These are phyloP conservation scores for Desmodesmus armatus DNA, from an alignment of 139 green algal species.

Conservation along the genomic window DNA sequence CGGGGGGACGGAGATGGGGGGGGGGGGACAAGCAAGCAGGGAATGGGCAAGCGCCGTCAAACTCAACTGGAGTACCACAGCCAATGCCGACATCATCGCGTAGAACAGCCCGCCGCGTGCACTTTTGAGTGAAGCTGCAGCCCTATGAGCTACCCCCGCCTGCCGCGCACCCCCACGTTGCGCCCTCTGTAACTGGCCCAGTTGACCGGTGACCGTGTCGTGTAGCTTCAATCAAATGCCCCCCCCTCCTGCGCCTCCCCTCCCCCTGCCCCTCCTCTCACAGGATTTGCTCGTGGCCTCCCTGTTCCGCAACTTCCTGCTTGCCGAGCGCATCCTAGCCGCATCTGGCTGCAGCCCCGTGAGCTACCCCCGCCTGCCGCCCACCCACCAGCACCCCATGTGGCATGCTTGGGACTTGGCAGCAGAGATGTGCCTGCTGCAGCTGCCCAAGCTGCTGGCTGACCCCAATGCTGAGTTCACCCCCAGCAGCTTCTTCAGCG, in stretches of 20 bases:
- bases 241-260: no score
- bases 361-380: slow-evolving; percentile 89
- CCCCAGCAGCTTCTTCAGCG: slow-evolving; percentile 91
- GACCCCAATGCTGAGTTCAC: slow-evolving; percentile 64
- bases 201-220: no score
- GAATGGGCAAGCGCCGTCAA: no score
- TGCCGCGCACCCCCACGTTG: slow-evolving; percentile 95
- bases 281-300: slow-evolving; percentile 97
- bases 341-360: slow-evolving; percentile 86
- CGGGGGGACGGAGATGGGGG: no score
- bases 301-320: slow-evolving; percentile 98
- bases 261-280: slow-evolving; percentile 72
- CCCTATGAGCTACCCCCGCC: slow-evolving; percentile 85
- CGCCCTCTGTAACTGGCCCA: no score
- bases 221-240: no score
- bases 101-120: slow-evolving; percentile 96
- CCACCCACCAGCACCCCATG: slow-evolving; percentile 97
- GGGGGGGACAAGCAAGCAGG: no score
- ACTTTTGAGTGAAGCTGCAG: slow-evolving; percentile 95
- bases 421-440: slow-evolving; percentile 94
- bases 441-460: slow-evolving; percentile 55
- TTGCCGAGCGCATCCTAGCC: slow-evolving; percentile 97
- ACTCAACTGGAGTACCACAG: slow-evolving; percentile 99
- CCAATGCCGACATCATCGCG: slow-evolving; percentile 99
- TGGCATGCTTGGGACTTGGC: slow-evolving; percentile 96